A percentile compares a stretch with the other conserved stretches of the same genome.
Evolutionary conservation across 441 rosid genomes (phyloP).

Genomic region (Jatropha multifida): DNA sequence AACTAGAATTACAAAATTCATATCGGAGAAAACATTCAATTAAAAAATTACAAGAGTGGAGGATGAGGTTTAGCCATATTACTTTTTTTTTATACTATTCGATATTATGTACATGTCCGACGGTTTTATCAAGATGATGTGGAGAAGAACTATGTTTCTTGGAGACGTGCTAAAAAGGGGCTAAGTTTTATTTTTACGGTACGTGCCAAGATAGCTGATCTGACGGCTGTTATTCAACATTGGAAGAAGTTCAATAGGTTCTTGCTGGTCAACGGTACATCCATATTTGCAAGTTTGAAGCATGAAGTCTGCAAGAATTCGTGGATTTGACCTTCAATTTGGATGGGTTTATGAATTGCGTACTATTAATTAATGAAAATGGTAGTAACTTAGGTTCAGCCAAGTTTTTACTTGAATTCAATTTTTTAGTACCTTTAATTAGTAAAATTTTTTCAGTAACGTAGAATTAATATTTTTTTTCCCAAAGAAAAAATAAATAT

Average conservation of each 20-base stretch:
- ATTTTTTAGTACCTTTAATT: too few relatives aligned
- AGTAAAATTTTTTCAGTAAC: too few relatives aligned
- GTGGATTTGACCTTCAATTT: slow-evolving; percentile 11
- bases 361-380: too few relatives aligned
- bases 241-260: slow-evolving; percentile 36
- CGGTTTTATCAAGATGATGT: slow-evolving; percentile 51
- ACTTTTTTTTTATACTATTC: too few relatives aligned
- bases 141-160: slow-evolving; percentile 46
- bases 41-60: too few relatives aligned
- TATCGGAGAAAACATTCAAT: too few relatives aligned
- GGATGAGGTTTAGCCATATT: too few relatives aligned
- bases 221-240: slow-evolving; percentile 27
- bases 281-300: slow-evolving; percentile 1
- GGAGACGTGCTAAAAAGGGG: slow-evolving; percentile 42
- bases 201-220: slow-evolving; percentile 39
- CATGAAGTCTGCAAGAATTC: slow-evolving; percentile 25
- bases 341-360: neutral
- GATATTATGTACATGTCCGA: slow-evolving; percentile 34
- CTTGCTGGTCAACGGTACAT: neutral
- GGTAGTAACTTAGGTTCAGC: too few relatives aligned
- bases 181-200: slow-evolving; percentile 53
- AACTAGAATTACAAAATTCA: too few relatives aligned
- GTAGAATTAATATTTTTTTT: too few relatives aligned
- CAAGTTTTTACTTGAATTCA: too few relatives aligned
- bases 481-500: too few relatives aligned